Evolutionary conservation across 148 eudicot species (phyloP), one percentile per base, ranked within the genome.

Genomic region (Silene latifolia): DNA sequence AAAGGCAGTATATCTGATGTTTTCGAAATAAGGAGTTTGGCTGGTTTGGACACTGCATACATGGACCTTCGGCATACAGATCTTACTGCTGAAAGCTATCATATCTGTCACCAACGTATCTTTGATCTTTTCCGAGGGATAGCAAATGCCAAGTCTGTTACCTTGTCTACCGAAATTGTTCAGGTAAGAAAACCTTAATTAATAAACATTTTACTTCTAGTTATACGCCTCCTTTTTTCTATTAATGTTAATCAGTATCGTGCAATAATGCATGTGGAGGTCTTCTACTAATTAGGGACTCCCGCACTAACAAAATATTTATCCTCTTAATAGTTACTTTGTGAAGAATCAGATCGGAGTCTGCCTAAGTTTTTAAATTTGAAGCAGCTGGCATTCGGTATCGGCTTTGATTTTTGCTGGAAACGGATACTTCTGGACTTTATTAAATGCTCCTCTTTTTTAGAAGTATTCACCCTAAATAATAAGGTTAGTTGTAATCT

Each of bases 1-100:
- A 75, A 75, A 70, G 82, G 82, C 4, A 59, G 72, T 71, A 54
- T 80, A 65, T 75, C 79, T 39, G 82, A 80, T 75, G 72, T 63
- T 20, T 75, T 75, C 64, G 79, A 54, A 17, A 47, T 80, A 18
- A 64, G 66, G 64, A 80, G 29, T 71, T 71, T 75, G 67, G 59
- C 35, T 48, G 4, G 58, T 56, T 66, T 75, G 72, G 58, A 57
- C 20, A 29, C 46, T 63, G 78, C 61, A n/a, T 64, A 25, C 42
- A 23, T 80, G 66, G 82, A 80, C 72, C 79, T 80, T 19, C 75
- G 79, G 48, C 24, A 35, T 14, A 56, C 76, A 4, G 67, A 51
- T 65, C 65, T 63, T 12, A 8, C 13, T 75, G 32, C 67, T 44
- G 67, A 71, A 57, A 57, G 47, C 42, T 54, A 71, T 46, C 27